Base-by-base conservation (phyloP, 2,329 filamentous ascomycete species). In the Aspergillus sp. region DNA sequence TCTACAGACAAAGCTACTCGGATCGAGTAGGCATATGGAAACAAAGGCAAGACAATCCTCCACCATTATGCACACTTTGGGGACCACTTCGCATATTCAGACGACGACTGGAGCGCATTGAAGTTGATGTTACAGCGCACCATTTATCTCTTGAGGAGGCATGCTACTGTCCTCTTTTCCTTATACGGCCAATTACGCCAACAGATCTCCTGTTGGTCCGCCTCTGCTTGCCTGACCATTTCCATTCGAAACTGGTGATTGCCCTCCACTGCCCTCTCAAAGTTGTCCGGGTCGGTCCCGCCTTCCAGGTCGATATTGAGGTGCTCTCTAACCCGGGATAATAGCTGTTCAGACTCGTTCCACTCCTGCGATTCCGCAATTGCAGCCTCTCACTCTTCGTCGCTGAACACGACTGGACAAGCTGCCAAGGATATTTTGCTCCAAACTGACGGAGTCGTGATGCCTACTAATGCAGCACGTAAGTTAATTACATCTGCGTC, bases 341-440 rank as follows among this genome's bases (percentile, higher is more conserved):
- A 17, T 22, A 72, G 59, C 25, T 62, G 38, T 61, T 69, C 68
- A 48, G 67, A 71, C 55, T 73, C 68, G 25, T 71, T 73, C 68
- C 66, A 72, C 59, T 70, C 64, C 7, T 59, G 49, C 2, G 69
- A 69, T 57, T 72, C 71, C 3, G 22, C 56, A 8, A 72, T 65
- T 2, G 69, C 67, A 48, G 49, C 9, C 48, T 68, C 58, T 66
- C 61, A 52, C 59, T 72, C 66, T 64, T 67, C 47, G 15, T 66
- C 54, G 9, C 59, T 65, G 57, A 71, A 73, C 3, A 47, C 19
- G 38, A 72, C 64, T 17, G 67, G 69, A 55, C 66, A 71, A 47
- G 13, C 30, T 9, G 50, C 51, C 70, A 41, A 80, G 69, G 51
- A 82, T 71, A 69, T 81, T 68, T 54, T 76, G 78, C 30, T 79